These are phyloP conservation scores for Auxenochlorella pyrenoidosa DNA, from an alignment of 139 green algal species.

Conservation along the genomic window DNA sequence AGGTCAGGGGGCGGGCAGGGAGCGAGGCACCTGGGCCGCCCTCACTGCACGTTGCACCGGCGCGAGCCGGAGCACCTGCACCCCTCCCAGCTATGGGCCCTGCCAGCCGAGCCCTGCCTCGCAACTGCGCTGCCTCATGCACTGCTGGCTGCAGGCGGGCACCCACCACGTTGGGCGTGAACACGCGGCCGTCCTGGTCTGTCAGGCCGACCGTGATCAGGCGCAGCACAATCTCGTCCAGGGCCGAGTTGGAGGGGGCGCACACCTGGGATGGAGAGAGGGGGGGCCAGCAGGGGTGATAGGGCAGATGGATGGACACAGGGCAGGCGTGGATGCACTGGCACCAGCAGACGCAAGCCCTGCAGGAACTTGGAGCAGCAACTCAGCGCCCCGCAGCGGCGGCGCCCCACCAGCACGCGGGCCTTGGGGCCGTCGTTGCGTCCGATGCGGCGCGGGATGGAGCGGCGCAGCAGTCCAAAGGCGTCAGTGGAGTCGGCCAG, in stretches of 20 bases:
- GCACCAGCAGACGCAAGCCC: neutral
- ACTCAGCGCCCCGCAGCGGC: neutral
- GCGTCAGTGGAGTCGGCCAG: conserved; percentile 14
- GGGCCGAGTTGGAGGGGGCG: conserved; percentile 91
- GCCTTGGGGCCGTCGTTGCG: conserved; percentile 58
- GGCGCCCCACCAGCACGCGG: conserved; percentile 65
- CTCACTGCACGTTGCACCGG: neutral
- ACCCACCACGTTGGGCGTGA: conserved; percentile 71
- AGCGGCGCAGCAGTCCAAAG: conserved; percentile 52
- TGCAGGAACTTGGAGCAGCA: neutral
- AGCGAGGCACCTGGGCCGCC: no score
- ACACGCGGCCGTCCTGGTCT: conserved; percentile 66
- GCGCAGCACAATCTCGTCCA: conserved; percentile 91
- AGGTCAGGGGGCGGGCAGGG: no score
- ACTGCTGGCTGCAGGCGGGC: neutral
- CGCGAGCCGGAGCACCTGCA: no score
- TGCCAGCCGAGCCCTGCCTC: neutral
- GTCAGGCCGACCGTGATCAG: conserved; percentile 65
- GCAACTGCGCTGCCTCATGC: neutral
- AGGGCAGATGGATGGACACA: no score
- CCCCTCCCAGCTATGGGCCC: neutral
- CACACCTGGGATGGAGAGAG: conserved; percentile 66
- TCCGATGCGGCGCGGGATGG: conserved; percentile 43
- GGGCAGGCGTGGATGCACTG: no score
- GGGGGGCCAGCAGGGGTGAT: neutral